These are phyloP conservation scores for Amanita polypyramis DNA, from an alignment of 768 basidiomycete species.

Conservation along the genomic window DNA sequence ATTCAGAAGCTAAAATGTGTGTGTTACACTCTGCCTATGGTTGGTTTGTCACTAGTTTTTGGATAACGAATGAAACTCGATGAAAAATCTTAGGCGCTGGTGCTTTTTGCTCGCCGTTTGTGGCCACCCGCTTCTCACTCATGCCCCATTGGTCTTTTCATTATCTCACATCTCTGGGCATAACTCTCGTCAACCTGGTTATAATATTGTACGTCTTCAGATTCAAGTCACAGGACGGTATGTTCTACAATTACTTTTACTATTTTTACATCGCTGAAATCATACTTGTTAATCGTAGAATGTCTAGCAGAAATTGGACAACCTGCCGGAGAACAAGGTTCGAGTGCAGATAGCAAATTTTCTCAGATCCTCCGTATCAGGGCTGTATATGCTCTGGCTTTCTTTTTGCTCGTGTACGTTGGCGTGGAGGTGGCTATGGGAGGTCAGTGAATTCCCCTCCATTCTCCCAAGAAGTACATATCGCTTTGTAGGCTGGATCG, in stretches of 20 bases:
- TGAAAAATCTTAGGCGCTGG: slow-evolving; percentile 39
- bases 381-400: slow-evolving; percentile 50
- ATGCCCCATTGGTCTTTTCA: slow-evolving; percentile 65
- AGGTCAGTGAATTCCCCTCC: slow-evolving; percentile 18
- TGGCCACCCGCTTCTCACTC: slow-evolving; percentile 72
- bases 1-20: slow-evolving; percentile 56
- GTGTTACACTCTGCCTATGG: slow-evolving; percentile 59
- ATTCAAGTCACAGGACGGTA: slow-evolving; percentile 60
- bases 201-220: slow-evolving; percentile 51
- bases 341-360: slow-evolving; percentile 28
- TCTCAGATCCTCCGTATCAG: slow-evolving; percentile 40
- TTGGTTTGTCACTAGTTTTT: slow-evolving; percentile 11
- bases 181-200: slow-evolving; percentile 49
- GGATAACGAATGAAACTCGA: neutral
- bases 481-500: slow-evolving; percentile 48
- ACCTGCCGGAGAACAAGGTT: slow-evolving; percentile 22
- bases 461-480: neutral
- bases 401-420: slow-evolving; percentile 58
- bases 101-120: slow-evolving; percentile 59
- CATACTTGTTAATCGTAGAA: slow-evolving; percentile 23
- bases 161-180: slow-evolving; percentile 57
- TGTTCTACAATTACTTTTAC: neutral
- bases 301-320: slow-evolving; percentile 47
- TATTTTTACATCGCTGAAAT: neutral
- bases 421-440: slow-evolving; percentile 57